These are phyloP conservation scores for Blastocystis sp. DNA, from an alignment of 352 stramenopile genomes.

Conservation along the genomic window DNA sequence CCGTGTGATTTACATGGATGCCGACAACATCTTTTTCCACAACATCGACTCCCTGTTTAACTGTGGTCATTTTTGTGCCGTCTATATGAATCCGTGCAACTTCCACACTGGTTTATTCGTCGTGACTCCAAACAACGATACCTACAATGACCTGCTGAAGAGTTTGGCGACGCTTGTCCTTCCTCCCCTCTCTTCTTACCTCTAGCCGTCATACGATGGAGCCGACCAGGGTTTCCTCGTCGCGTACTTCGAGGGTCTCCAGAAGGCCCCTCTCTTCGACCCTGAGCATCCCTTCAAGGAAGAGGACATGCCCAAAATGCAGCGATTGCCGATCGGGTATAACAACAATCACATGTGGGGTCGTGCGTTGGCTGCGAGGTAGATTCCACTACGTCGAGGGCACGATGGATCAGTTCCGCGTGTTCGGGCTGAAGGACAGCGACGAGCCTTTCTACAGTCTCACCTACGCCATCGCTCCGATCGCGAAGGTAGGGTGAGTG, in stretches of 20 bases:
- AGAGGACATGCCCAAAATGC: constrained; percentile 66
- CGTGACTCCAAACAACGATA: constrained; percentile 72
- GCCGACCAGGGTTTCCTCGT: constrained; percentile 78
- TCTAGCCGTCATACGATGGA: constrained; percentile 50
- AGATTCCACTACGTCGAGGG: constrained; percentile 80
- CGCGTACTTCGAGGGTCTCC: constrained; percentile 76
- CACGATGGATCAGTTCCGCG: constrained; percentile 75
- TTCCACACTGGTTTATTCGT: constrained; percentile 80
- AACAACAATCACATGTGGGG: constrained; percentile 85
- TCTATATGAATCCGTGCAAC: constrained; percentile 83
- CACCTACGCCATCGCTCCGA: constrained; percentile 77
- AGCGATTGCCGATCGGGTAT: constrained; percentile 75
- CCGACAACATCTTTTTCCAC: constrained; percentile 78
- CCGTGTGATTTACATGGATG: constrained; percentile 80
- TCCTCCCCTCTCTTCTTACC: constrained; percentile 68
- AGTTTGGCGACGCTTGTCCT: constrained; percentile 71
- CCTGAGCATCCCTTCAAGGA: constrained; percentile 67
- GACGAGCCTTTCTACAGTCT: constrained; percentile 75
- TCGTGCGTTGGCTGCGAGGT: constrained; percentile 76
- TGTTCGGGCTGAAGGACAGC: constrained; percentile 76
- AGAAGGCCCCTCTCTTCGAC: constrained; percentile 72
- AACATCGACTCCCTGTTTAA: constrained; percentile 80
- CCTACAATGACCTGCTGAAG: constrained; percentile 74
- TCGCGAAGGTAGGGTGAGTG: constrained; percentile 70
- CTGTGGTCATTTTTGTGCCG: constrained; percentile 77